phyloP scores from a whole-genome alignment of 176 grass and related monocot genomes.

The Juncus inflexus region DNA sequence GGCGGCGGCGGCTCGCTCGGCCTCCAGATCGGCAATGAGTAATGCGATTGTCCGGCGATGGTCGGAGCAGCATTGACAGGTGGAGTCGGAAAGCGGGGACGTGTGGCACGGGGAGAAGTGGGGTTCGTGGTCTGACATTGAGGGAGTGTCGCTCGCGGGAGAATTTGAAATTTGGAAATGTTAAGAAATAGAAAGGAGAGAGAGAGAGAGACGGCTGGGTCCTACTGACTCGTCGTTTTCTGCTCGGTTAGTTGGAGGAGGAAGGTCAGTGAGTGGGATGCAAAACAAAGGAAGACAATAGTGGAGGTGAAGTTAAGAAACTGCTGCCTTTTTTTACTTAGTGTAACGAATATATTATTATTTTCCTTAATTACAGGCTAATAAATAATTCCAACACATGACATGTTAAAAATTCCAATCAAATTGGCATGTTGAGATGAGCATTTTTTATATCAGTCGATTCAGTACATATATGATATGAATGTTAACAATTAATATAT shows the following conservation, averaged over 20 bases:
- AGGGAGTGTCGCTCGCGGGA: constrained; percentile 12
- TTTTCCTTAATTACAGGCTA: too few relatives aligned
- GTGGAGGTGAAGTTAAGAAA: background rate
- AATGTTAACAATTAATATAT: too few relatives aligned
- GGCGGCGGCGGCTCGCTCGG: constrained; percentile 48
- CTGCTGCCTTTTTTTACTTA: too few relatives aligned
- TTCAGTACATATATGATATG: too few relatives aligned
- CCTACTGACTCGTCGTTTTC: background rate
- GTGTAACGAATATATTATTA: too few relatives aligned
- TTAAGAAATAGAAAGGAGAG: constrained; percentile 2
- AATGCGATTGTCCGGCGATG: constrained; percentile 25
- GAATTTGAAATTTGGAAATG: background rate
- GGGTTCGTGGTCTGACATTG: constrained; percentile 20
- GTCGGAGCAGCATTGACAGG: constrained; percentile 28
- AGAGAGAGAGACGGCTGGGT: background rate
- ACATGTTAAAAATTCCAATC: too few relatives aligned
- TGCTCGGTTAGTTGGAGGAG: background rate
- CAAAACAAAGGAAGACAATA: background rate
- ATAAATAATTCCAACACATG: too few relatives aligned
- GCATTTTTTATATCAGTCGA: too few relatives aligned
- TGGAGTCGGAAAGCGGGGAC: constrained; percentile 18
- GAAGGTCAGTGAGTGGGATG: background rate
- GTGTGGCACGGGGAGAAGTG: constrained; percentile 16
- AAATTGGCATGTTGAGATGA: too few relatives aligned
- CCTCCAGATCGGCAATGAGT: constrained; percentile 61